These are phyloP conservation scores for Solanum lignicaule DNA, from an alignment of 257 asterid species.

Conservation along the genomic window DNA sequence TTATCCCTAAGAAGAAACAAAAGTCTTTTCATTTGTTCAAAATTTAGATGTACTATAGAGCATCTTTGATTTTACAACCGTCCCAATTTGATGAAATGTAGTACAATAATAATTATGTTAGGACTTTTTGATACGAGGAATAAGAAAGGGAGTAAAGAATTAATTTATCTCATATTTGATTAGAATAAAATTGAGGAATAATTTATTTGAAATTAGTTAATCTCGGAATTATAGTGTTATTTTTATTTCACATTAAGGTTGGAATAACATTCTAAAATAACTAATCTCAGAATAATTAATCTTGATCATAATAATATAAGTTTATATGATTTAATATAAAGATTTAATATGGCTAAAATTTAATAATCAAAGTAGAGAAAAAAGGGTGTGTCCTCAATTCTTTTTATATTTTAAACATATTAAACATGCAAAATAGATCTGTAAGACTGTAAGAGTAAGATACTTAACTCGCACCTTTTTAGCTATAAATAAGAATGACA, in stretches of 20 bases:
- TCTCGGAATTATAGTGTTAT: rapidly evolving
- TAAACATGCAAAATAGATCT: background rate
- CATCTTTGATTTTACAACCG: background rate
- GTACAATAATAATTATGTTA: background rate
- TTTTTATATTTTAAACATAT: background rate
- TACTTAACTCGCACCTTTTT: background rate
- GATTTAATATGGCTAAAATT: background rate
- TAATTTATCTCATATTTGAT: too few relatives aligned
- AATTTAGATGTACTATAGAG: background rate
- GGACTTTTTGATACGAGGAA: too few relatives aligned
- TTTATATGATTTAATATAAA: background rate
- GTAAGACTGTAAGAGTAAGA: too few relatives aligned
- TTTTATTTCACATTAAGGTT: too few relatives aligned
- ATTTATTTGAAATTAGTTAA: too few relatives aligned
- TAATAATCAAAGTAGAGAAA: background rate
- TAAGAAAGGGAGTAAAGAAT: too few relatives aligned
- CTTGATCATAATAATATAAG: background rate
- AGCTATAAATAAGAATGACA: background rate
- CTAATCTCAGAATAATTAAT: too few relatives aligned
- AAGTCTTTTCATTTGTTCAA: background rate
- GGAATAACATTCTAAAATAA: too few relatives aligned
- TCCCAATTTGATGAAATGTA: background rate
- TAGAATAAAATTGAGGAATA: too few relatives aligned
- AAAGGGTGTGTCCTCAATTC: background rate
- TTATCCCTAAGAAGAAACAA: background rate